These are phyloP conservation scores for Ziziphus jujuba DNA, from an alignment of 306 rosid species.

Conservation along the genomic window DNA sequence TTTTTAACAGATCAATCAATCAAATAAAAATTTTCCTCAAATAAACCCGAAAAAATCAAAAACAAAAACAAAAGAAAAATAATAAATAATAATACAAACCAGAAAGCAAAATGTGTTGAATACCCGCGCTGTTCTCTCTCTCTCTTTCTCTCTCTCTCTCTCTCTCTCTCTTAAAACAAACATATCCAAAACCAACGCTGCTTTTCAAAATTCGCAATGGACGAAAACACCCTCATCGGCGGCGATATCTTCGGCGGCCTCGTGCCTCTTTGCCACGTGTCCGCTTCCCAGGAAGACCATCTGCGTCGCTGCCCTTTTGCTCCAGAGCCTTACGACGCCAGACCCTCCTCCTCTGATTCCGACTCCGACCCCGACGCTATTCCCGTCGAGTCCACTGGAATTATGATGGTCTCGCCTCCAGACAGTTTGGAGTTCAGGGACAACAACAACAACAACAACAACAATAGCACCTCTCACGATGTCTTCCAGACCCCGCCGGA, in stretches of 20 bases:
- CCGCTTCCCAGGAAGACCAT: slow-evolving; percentile 31
- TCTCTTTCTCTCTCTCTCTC: not conserved
- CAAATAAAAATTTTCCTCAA: slow-evolving; percentile 11
- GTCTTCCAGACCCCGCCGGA: slow-evolving; percentile 61
- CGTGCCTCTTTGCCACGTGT: slow-evolving; percentile 10
- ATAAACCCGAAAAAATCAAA: not conserved
- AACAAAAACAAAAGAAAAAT: not conserved
- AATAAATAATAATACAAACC: not conserved
- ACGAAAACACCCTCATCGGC: not conserved
- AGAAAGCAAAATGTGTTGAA: not conserved
- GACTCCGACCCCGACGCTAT: not conserved
- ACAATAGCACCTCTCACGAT: slow-evolving; percentile 27
- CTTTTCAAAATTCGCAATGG: no score
- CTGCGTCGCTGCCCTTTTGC: slow-evolving; percentile 18
- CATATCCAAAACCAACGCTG: not conserved
- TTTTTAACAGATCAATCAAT: not conserved
- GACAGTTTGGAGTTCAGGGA: slow-evolving; percentile 8
- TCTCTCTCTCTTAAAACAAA: not conserved
- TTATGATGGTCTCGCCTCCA: slow-evolving; percentile 37
- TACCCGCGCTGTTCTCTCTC: not conserved
- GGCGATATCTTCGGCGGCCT: slow-evolving; percentile 14
- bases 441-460: slow-evolving; percentile 9
- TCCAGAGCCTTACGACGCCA: not conserved
- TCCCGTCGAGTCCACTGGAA: slow-evolving; percentile 14
- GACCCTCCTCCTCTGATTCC: slow-evolving; percentile 3